Evolutionary conservation across 106 monocot genomes (phyloP), one percentile per base, ranked within the genome.

Genomic region (Apostasia shenzhenica): DNA sequence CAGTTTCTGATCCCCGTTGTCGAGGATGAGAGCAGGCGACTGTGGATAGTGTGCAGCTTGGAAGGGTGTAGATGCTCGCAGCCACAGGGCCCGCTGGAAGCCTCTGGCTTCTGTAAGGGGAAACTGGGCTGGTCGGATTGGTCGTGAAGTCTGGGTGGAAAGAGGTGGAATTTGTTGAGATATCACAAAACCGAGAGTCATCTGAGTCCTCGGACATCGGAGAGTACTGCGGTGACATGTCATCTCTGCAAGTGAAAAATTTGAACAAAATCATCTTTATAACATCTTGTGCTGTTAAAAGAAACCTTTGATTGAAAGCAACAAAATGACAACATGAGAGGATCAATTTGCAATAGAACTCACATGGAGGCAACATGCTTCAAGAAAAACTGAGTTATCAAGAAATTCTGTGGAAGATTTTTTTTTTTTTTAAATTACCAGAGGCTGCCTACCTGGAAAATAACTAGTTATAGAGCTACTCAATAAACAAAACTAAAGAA

Each of bases 151-250:
- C 86, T 5, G 81, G 45, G 11, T 85, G 88, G 7, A 55, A 3
- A 8, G 52, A 41, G 41, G 63, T 43, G 13, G 79, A 13, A 47
- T 72, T 53, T 45, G 64, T 50, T 4, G 80, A 71, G 41, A 73
- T 69, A 3, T 88, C 83, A 49, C 54, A 86, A 67, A 69, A 91
- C 14, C 83, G 83, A 11, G 73, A 75, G 46, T 95, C 95, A 7
- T 95, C 95, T 8, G 86, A 91, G 73, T 95, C 95, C 77, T 95
- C 95, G 5, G 91, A 95, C 95, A 95, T 95, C 1, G 86, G 91
- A 45, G 95, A 95, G 81, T 84, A 91, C 42, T 86, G 78, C 2
- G 63, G 58, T 46, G 71, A 55, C 6, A 88, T 61, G 57, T 95
- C 91, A 56, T 95, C 95, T 73, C 95, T 95, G 75, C 65, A 84